Percentiles rank a stretch among this genome's conserved stretches.
Conservation (phyloP, 1,139 yeast species). For the Candida sanyaensis region DNA sequence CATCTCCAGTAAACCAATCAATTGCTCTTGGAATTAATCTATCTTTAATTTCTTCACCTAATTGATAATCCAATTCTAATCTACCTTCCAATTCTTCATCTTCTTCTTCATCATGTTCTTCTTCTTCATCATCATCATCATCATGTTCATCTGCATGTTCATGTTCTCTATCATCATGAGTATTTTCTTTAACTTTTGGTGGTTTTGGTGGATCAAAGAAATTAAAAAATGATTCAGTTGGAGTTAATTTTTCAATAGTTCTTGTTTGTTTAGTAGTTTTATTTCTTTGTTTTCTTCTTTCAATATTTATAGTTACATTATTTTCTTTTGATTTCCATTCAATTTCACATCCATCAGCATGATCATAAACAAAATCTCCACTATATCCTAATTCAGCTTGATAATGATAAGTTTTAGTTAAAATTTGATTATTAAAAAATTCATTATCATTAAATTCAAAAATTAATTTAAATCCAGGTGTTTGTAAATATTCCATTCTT, state of each 20-base stretch:
- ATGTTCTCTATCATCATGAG: conserved; percentile 45
- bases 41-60: conserved; percentile 96
- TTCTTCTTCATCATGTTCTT: conserved; percentile 65
- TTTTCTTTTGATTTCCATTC: conserved; percentile 80
- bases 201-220: conserved; percentile 93
- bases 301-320: conserved; percentile 84
- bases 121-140: conserved; percentile 45
- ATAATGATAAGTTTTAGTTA: conserved; percentile 88
- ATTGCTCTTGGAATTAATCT: conserved; percentile 93
- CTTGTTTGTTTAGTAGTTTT: conserved; percentile 97
- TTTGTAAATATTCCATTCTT: conserved; percentile 76
- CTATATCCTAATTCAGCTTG: conserved; percentile 93
- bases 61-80: conserved; percentile 89
- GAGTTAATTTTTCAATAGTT: conserved; percentile 91
- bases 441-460: conserved; percentile 82
- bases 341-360: conserved; percentile 89
- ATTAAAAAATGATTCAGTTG: conserved; percentile 91
- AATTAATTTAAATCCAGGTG: conserved; percentile 88
- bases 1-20: conserved; percentile 98
- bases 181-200: conserved; percentile 51
- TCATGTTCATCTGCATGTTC: conserved; percentile 28
- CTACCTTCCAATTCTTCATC: conserved; percentile 81
- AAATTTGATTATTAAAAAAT: conserved; percentile 68
- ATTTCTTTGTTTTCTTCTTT: conserved; percentile 96
- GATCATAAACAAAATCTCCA: conserved; percentile 96